Evolutionary conservation across 768 basidiomycete species (phyloP), one percentile per base, ranked within the genome.

Genomic region (Tricholoma hemisulphureum): DNA sequence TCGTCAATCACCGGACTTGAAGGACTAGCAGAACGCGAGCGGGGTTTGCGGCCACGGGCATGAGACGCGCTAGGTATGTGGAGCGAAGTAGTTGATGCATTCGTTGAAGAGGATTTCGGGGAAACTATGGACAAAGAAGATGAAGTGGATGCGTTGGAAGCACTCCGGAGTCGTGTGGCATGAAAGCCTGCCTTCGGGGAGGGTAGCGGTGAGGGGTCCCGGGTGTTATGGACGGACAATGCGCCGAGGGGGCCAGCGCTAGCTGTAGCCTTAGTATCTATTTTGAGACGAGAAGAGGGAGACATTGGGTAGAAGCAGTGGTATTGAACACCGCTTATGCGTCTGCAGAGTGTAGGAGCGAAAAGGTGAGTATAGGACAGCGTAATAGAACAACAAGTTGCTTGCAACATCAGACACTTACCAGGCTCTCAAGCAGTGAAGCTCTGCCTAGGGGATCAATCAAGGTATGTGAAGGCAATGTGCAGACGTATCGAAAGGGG

Each of bases 41-140:
- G 73, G 7, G 59, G 46, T 43, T 26, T 49, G 23, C 9, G 58
- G 61, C 41, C 51, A 53, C 51, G 63, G 55, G 57, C 63, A 50
- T 57, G 70, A 39, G 51, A 57, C 23, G 68, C 58, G 18, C 56
- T 65, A 21, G 79, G 77, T 54, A 82, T 63, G 34, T 66, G 69
- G 18, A 85, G 76, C 24, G 83, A 83, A 2, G 82, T 76, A 3
- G 81, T 75, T 1, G 80, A 82, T 10, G 71, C 76, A 59, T 84
- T 83, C n/a, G 83, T 80, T 43, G 83, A 83, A 11, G 78, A 75
- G 29, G 83, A 77, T 37, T 72, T 72, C 4, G 84, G 85, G 18
- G 85, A 84, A 46, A 81, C 71, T 53, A 83, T 75, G 16, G 85
- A 84, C 34, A 83, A 65, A 7, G 83, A 82, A 4, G 85, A 86